Percentiles rank a stretch among this genome's conserved stretches.
Evolutionary conservation across 2,329 filamentous ascomycete genomes (phyloP).

Genomic region (Sporothrix variecibatus): DNA sequence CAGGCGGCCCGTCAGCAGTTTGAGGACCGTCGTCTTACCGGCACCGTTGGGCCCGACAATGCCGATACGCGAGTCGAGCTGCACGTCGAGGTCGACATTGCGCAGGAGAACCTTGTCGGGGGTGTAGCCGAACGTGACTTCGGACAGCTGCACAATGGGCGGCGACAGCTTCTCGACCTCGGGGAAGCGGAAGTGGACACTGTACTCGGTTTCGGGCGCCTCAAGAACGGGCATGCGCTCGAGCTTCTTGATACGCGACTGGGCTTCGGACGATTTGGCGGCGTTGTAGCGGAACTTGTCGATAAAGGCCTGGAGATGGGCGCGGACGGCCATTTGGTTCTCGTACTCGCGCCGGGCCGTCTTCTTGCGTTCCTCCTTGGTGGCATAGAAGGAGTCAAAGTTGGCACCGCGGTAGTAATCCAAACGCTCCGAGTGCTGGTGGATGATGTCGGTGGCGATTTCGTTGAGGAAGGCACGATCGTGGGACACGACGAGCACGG

Average conservation of each 20-base stretch:
- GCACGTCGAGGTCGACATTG: constrained; percentile 92
- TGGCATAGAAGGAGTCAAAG: constrained; percentile 96
- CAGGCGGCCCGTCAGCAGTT: constrained; percentile 90
- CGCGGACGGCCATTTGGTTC: constrained; percentile 92
- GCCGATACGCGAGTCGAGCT: constrained; percentile 95
- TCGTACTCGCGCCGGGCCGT: constrained; percentile 96
- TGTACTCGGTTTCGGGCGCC: constrained; percentile 89
- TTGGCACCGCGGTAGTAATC: constrained; percentile 99
- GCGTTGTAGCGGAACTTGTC: constrained; percentile 99
- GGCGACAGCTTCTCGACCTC: constrained; percentile 97
- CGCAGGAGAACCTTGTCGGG: constrained; percentile 76
- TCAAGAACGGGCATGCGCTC: constrained; percentile 95
- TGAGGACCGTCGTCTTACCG: constrained; percentile 97
- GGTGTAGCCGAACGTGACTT: constrained; percentile 86
- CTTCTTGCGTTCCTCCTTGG: constrained; percentile 95
- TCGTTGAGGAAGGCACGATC: constrained; percentile 99
- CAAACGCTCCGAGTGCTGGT: constrained; percentile 93
- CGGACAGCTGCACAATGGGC: constrained; percentile 96
- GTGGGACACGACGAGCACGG: constrained; percentile 94
- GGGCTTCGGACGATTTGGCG: constrained; percentile 96
- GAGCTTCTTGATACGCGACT: constrained; percentile 98
- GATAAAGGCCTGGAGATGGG: constrained; percentile 95
- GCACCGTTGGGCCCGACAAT: constrained; percentile 99
- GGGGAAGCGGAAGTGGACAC: constrained; percentile 94
- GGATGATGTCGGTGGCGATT: constrained; percentile 97